Conservation (phyloP, 2,329 filamentous ascomycete genomes). For the Botrytis cinerea region DNA sequence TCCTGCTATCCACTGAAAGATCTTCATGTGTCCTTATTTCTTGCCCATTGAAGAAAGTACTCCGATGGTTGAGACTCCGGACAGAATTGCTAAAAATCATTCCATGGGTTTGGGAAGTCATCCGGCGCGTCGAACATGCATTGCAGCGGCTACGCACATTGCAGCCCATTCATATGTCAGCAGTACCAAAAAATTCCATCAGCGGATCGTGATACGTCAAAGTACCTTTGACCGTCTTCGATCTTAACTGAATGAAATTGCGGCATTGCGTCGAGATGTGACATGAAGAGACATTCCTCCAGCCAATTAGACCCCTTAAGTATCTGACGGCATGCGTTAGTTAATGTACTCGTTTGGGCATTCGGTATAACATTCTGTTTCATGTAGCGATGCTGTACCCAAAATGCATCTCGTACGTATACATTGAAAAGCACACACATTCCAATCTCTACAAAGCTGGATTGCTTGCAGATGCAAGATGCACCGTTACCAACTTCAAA, state of each 20-base stretch:
- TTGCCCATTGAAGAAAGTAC: not conserved
- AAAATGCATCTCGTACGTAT: slow-evolving; percentile 1
- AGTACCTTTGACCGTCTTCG: not conserved
- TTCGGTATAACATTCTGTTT: not conserved
- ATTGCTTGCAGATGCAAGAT: slow-evolving; percentile 21
- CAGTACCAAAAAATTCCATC: slow-evolving; percentile 6
- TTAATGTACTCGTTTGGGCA: slow-evolving; percentile 4
- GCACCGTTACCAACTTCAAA: slow-evolving; percentile 15
- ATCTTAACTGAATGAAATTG: not conserved
- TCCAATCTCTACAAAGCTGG: slow-evolving; percentile 7
- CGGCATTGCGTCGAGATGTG: slow-evolving; percentile 1
- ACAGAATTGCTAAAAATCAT: not conserved
- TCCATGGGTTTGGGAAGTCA: slow-evolving; percentile 22
- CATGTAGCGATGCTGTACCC: slow-evolving; percentile 1
- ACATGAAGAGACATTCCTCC: not conserved
- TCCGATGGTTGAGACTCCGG: not conserved
- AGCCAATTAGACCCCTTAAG: not conserved
- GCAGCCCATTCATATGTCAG: slow-evolving; percentile 6
- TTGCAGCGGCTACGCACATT: slow-evolving; percentile 21
- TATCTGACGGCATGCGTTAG: not conserved
- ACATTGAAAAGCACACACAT: slow-evolving; percentile 1
- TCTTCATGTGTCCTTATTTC: not conserved
- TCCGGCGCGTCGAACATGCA: slow-evolving; percentile 17
- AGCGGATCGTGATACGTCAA: not conserved
- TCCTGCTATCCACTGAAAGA: slow-evolving; percentile 11